phyloP scores from a whole-genome alignment of 2,329 filamentous ascomycete species.

The Cylindrodendrum hubeiense region DNA sequence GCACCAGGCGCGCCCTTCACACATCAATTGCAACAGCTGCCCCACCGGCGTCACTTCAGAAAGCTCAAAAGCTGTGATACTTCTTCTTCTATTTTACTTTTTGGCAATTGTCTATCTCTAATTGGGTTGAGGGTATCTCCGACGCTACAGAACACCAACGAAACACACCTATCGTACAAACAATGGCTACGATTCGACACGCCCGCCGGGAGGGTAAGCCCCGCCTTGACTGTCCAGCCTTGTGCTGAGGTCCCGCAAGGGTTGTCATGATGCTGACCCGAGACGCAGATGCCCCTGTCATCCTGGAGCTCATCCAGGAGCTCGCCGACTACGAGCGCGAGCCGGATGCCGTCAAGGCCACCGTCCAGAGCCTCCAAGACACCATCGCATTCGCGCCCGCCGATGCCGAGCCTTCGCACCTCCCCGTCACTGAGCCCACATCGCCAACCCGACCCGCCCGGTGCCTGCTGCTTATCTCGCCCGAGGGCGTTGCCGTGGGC shows the following conservation, averaged over 20 bases:
- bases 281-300: slow-evolving; percentile 79
- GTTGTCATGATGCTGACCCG: slow-evolving; percentile 24
- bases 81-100: not conserved
- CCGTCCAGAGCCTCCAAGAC: slow-evolving; percentile 75
- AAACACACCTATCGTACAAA: slow-evolving; percentile 15
- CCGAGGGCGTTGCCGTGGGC: slow-evolving; percentile 67
- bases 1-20: slow-evolving; percentile 20
- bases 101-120: not conserved
- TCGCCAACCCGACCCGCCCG: slow-evolving; percentile 74
- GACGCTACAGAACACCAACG: not conserved
- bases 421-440: slow-evolving; percentile 65
- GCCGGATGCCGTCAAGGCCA: slow-evolving; percentile 80
- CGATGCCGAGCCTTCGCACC: slow-evolving; percentile 52
- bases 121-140: slow-evolving; percentile 12
- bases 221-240: not conserved
- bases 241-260: not conserved
- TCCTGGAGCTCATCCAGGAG: slow-evolving; percentile 84
- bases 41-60: not conserved
- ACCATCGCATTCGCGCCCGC: slow-evolving; percentile 83
- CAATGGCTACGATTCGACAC: slow-evolving; percentile 44
- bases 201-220: slow-evolving; percentile 41
- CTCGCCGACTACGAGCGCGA: slow-evolving; percentile 91
- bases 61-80: not conserved
- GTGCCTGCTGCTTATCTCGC: slow-evolving; percentile 75
- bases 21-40: slow-evolving; percentile 11